These are phyloP conservation scores for Neurospora terricola DNA, from an alignment of 495 filamentous ascomycete species.

Conservation along the genomic window DNA sequence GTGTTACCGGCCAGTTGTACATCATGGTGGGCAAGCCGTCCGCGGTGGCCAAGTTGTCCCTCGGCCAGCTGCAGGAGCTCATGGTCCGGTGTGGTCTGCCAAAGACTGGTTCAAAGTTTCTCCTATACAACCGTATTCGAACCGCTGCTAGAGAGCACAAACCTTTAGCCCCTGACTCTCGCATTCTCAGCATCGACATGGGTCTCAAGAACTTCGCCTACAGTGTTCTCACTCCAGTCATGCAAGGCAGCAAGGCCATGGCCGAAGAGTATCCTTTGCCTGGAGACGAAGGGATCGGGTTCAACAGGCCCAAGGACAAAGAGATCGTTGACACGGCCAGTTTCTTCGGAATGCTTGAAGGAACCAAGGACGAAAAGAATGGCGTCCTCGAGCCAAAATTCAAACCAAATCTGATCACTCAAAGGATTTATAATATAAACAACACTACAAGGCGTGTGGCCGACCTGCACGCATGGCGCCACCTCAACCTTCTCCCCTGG, in stretches of 20 bases:
- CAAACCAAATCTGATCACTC: background rate
- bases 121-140: constrained; percentile 8
- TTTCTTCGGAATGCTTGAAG: background rate
- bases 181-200: constrained; percentile 75
- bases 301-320: background rate
- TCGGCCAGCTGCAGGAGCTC: background rate
- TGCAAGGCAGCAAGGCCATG: background rate
- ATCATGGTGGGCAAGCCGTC: background rate
- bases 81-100: constrained; percentile 14
- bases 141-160: constrained; percentile 7
- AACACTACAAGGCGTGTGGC: background rate
- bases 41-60: background rate
- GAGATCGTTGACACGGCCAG: background rate
- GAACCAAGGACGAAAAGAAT: background rate
- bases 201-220: constrained; percentile 79
- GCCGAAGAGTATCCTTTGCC: background rate
- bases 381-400: background rate
- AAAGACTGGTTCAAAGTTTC: constrained; percentile 10
- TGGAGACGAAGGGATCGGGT: background rate
- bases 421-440: background rate
- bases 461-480: constrained; percentile 22
- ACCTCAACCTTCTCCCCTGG: constrained; percentile 20
- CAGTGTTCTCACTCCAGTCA: constrained; percentile 42
- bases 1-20: background rate
- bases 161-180: constrained; percentile 9